A percentile compares a stretch with the other conserved stretches of the same genome.
These are phyloP conservation scores for Limtongia smithiae DNA, from an alignment of 805 yeast genomes.

Conservation along the genomic window DNA sequence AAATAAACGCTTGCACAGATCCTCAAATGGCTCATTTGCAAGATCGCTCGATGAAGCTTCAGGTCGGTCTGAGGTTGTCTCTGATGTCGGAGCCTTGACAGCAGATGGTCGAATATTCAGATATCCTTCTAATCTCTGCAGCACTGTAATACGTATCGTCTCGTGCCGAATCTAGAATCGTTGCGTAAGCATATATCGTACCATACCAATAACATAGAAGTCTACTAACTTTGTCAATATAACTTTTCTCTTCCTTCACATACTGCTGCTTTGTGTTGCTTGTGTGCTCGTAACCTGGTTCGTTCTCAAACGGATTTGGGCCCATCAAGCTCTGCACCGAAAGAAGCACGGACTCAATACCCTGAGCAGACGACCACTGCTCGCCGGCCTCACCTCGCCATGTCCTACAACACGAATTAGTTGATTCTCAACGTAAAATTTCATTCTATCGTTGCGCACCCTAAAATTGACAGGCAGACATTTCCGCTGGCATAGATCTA, in stretches of 20 bases:
- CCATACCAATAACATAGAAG: no score
- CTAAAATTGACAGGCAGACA: slow-evolving; percentile 17
- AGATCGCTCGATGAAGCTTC: neutral
- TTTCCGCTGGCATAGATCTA: slow-evolving; percentile 18
- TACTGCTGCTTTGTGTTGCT: neutral
- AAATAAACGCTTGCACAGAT: slow-evolving; percentile 12
- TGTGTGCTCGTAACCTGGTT: slow-evolving; percentile 14
- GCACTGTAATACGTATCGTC: slow-evolving; percentile 10
- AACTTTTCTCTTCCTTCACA: neutral
- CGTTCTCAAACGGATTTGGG: slow-evolving; percentile 19
- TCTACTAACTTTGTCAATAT: slow-evolving; percentile 5
- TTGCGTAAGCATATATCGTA: neutral
- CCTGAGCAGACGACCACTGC: slow-evolving; percentile 25
- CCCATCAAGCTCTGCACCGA: slow-evolving; percentile 21
- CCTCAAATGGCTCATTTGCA: slow-evolving; percentile 9
- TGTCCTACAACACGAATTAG: no score
- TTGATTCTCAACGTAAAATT: no score
- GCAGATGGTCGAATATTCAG: slow-evolving; percentile 1
- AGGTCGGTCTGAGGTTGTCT: neutral
- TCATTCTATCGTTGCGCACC: slow-evolving; percentile 5
- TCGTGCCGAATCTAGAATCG: slow-evolving; percentile 14
- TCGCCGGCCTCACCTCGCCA: slow-evolving; percentile 20
- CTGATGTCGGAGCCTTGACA: neutral
- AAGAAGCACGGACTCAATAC: slow-evolving; percentile 15
- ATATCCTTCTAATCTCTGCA: slow-evolving; percentile 15